Percentiles rank a stretch among this genome's conserved stretches.
phyloP scores from a whole-genome alignment of 2,329 filamentous ascomycete species.

The Penicillium olsonii region DNA sequence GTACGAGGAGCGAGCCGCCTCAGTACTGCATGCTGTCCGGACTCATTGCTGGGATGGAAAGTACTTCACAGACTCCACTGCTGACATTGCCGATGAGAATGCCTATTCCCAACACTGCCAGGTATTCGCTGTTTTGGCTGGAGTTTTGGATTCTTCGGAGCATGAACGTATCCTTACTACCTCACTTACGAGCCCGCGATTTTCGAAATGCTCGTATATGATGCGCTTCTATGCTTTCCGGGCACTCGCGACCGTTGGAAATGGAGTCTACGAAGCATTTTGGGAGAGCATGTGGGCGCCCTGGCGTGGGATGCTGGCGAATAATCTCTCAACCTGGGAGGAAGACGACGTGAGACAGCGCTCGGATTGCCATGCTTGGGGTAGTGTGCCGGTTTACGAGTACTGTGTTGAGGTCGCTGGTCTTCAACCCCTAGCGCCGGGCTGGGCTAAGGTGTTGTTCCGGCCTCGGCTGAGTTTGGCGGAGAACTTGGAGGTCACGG shows the following conservation, averaged over 20 bases:
- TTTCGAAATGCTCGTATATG: conserved; percentile 40
- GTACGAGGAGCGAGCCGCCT: conserved; percentile 24
- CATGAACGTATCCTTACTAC: conserved; percentile 27
- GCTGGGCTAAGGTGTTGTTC: conserved; percentile 19
- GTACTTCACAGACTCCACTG: conserved; percentile 37
- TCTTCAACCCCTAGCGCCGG: conserved; percentile 15
- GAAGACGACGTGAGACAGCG: conserved; percentile 47
- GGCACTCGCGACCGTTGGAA: conserved; percentile 37
- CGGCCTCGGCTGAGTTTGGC: conserved; percentile 22
- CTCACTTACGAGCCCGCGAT: conserved; percentile 28
- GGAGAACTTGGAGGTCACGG: conserved; percentile 14
- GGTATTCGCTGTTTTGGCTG: conserved; percentile 32
- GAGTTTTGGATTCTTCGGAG: conserved; percentile 18
- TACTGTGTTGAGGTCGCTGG: conserved; percentile 41
- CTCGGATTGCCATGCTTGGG: conserved; percentile 50
- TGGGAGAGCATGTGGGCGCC: conserved; percentile 38
- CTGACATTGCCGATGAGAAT: conserved; percentile 24
- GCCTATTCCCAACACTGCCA: conserved; percentile 34
- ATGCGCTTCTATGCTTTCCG: conserved; percentile 47
- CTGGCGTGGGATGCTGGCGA: conserved; percentile 40
- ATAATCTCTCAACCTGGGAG: conserved; percentile 46
- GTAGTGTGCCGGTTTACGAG: conserved; percentile 46
- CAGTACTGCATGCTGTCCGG: conserved; percentile 23
- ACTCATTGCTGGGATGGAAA: conserved; percentile 32
- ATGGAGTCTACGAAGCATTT: conserved; percentile 34